These are phyloP conservation scores for Crithidia sp. DNA, from an alignment of 208 protist species.

Conservation along the genomic window DNA sequence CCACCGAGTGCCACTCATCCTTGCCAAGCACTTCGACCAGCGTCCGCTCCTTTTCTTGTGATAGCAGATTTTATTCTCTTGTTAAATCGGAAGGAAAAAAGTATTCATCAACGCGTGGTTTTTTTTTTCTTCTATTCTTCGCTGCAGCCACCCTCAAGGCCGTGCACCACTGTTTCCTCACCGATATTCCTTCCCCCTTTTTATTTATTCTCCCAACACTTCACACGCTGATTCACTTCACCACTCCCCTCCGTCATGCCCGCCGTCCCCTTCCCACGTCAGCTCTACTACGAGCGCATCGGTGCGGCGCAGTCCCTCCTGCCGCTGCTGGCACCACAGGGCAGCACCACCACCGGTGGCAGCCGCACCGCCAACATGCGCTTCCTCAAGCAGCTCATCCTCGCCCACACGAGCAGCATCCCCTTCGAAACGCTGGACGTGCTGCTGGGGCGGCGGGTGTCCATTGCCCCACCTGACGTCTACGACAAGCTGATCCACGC, in stretches of 20 bases:
- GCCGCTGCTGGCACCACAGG: constrained; percentile 6
- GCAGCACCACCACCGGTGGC: not conserved
- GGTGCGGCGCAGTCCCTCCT: constrained; percentile 15
- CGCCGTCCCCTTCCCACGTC: constrained; percentile 8
- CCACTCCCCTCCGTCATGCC: not conserved
- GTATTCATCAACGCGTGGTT: not conserved
- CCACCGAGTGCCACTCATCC: too few species aligned
- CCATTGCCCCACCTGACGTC: constrained; percentile 16
- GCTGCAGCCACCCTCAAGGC: not conserved
- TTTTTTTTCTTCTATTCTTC: constrained; percentile 9
- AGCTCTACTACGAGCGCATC: constrained; percentile 29
- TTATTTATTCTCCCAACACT: not conserved
- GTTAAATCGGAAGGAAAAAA: too few species aligned
- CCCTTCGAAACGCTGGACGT: constrained; percentile 24
- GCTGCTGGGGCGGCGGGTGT: constrained; percentile 24
- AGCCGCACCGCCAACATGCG: not conserved
- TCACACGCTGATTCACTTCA: not conserved
- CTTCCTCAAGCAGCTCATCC: constrained; percentile 20
- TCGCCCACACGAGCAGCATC: constrained; percentile 12
- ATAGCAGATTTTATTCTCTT: too few species aligned
- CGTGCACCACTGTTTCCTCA: not conserved
- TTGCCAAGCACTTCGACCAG: too few species aligned
- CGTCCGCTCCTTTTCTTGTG: too few species aligned
- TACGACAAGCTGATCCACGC: constrained; percentile 32
- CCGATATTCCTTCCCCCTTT: not conserved